Evolutionary conservation across 2,329 filamentous ascomycete species (phyloP).

Genomic region (Calycina marina): DNA sequence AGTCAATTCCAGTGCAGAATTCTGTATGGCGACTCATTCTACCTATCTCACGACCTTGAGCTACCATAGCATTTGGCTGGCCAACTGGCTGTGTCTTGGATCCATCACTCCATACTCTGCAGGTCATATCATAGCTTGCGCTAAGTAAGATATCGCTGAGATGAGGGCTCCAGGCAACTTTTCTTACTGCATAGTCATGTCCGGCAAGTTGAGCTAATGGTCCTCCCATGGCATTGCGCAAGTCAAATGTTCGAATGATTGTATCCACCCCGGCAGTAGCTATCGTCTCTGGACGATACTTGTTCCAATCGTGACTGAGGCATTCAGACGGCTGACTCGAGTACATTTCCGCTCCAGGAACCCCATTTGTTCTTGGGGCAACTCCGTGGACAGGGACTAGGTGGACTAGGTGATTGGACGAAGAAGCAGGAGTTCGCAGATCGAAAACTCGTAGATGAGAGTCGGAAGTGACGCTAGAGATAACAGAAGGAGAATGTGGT

Average conservation of each 20-base stretch:
- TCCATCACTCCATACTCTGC: constrained; percentile 81
- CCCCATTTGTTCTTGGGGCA: too few relatives aligned
- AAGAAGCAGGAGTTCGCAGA: constrained; percentile 69
- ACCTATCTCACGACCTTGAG: constrained; percentile 30
- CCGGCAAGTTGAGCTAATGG: constrained; percentile 63
- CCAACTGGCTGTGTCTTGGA: constrained; percentile 24
- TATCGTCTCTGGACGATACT: constrained; percentile 74
- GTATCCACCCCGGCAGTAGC: constrained; percentile 85
- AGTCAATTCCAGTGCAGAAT: constrained; percentile 91
- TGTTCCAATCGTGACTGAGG: constrained; percentile 98
- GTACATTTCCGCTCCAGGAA: constrained; percentile 20
- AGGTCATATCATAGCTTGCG: constrained; percentile 96
- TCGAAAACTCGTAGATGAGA: constrained; percentile 85
- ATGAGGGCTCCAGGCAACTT: constrained; percentile 85
- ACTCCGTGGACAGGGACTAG: constrained; percentile 70
- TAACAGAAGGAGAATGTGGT: constrained; percentile 69
- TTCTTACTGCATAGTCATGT: constrained; percentile 81
- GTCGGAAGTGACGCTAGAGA: constrained; percentile 82
- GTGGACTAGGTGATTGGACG: constrained; percentile 74
- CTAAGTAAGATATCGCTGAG: constrained; percentile 75
- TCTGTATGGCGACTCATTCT: constrained; percentile 87
- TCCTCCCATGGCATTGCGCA: constrained; percentile 59
- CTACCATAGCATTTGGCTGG: constrained; percentile 13
- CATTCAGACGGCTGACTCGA: constrained; percentile 42
- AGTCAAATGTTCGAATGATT: constrained; percentile 77